Conservation (phyloP, 345 rosid species). For the Acer yangbiense region DNA sequence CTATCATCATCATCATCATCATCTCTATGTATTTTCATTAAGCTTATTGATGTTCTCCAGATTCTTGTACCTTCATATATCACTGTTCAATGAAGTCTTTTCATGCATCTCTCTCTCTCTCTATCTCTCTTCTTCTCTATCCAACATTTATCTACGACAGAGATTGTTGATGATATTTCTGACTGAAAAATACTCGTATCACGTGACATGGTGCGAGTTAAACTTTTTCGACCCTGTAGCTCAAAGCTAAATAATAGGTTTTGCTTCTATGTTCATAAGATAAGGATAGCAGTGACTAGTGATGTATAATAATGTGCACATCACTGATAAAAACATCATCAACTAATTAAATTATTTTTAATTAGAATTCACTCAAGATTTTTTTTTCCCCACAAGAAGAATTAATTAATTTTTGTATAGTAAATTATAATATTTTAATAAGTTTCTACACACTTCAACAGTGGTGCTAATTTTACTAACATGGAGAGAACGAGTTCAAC, state of each 20-base stretch:
- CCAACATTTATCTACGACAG: neutral
- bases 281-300: neutral
- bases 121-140: neutral
- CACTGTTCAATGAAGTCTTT: neutral
- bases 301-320: neutral
- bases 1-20: neutral
- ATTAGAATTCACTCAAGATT: neutral
- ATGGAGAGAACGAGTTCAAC: constrained; percentile 62
- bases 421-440: too few relatives aligned
- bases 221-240: too few relatives aligned
- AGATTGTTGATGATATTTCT: neutral
- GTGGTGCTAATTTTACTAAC: neutral
- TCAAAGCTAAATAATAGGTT: neutral
- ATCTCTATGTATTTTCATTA: neutral
- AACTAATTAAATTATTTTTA: neutral
- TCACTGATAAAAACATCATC: neutral
- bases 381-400: neutral
- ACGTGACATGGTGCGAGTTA: neutral
- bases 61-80: neutral
- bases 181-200: too few relatives aligned
- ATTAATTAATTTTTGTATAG: too few relatives aligned
- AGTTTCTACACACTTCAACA: too few relatives aligned
- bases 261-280: neutral
- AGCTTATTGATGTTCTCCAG: neutral
- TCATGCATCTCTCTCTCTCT: neutral